Percentiles rank a stretch among this genome's conserved stretches.
These are phyloP conservation scores for Leccinum sublutescens DNA, from an alignment of 768 basidiomycete species.

Conservation along the genomic window DNA sequence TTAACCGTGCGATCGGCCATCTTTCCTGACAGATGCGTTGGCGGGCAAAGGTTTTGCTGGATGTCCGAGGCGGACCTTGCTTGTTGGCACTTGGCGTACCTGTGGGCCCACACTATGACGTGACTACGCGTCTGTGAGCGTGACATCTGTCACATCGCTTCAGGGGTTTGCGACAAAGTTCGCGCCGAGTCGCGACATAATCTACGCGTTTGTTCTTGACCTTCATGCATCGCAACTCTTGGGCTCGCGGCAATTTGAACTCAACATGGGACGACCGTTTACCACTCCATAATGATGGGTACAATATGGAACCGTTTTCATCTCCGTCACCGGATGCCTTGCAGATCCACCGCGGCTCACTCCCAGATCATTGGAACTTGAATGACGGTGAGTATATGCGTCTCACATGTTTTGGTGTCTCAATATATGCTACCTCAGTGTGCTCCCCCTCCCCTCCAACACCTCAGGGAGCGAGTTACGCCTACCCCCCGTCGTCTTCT, in stretches of 20 bases:
- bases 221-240: slow-evolving; percentile 17
- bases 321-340: slow-evolving; percentile 12
- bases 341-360: slow-evolving; percentile 4
- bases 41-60: slow-evolving; percentile 1
- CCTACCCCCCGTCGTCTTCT: slow-evolving; percentile 4
- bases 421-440: slow-evolving; percentile 29
- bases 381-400: slow-evolving; percentile 30
- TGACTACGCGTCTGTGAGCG: slow-evolving; percentile 28
- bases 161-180: not conserved
- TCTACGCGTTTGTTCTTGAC: slow-evolving; percentile 5
- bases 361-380: slow-evolving; percentile 7
- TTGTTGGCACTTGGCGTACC: not conserved
- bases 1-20: slow-evolving; percentile 39
- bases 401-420: not conserved
- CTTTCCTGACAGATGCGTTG: slow-evolving; percentile 2
- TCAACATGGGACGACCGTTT: not conserved
- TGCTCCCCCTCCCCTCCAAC: slow-evolving; percentile 38
- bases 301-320: not conserved
- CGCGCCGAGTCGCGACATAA: not conserved
- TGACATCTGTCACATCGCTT: slow-evolving; percentile 24
- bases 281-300: not conserved
- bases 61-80: not conserved
- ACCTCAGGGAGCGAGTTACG: slow-evolving; percentile 13
- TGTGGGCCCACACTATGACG: slow-evolving; percentile 8
- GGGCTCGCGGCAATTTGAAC: not conserved